A percentile compares a stretch with the other conserved stretches of the same genome.
phyloP scores from a whole-genome alignment of 1,139 yeast genomes.

The Candida buenavistaensis region DNA sequence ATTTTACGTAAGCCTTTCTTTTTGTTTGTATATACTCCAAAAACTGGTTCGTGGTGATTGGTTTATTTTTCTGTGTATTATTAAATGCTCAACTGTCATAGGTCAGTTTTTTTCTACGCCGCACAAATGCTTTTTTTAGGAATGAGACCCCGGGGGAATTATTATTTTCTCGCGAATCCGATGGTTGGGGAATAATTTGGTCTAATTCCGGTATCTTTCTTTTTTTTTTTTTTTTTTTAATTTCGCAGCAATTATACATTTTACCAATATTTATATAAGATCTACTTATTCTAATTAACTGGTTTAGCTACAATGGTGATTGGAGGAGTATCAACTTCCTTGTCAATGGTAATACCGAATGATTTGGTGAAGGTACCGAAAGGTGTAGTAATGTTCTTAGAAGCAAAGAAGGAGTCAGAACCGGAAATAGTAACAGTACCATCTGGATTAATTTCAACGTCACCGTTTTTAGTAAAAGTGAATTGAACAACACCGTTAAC shows the following conservation, averaged over 20 bases:
- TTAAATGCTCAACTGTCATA: slow-evolving; percentile 8
- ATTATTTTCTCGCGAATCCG: too few relatives aligned
- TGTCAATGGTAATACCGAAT: too few relatives aligned
- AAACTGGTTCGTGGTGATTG: slow-evolving; percentile 3
- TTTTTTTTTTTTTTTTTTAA: too few relatives aligned
- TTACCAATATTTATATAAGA: too few relatives aligned
- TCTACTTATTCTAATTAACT: too few relatives aligned
- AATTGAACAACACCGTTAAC: slow-evolving; percentile 6
- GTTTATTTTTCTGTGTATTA: slow-evolving; percentile 6
- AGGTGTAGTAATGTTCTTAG: slow-evolving; percentile 37
- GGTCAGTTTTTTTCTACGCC: slow-evolving; percentile 7
- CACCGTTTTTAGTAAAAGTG: slow-evolving; percentile 1
- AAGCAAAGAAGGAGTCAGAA: slow-evolving; percentile 32
- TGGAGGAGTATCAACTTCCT: too few relatives aligned
- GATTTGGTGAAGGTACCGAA: too few relatives aligned
- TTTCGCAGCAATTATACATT: too few relatives aligned
- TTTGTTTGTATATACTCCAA: neutral
- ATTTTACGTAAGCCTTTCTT: neutral
- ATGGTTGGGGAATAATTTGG: too few relatives aligned
- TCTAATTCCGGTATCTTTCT: too few relatives aligned
- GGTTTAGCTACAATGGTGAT: too few relatives aligned
- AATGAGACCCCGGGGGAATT: slow-evolving; percentile 5
- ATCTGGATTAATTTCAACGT: slow-evolving; percentile 11
- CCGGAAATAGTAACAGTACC: slow-evolving; percentile 23
- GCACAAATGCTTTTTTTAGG: neutral